phyloP scores from a whole-genome alignment of 2,329 filamentous ascomycete species.

The Neonectria punicea region DNA sequence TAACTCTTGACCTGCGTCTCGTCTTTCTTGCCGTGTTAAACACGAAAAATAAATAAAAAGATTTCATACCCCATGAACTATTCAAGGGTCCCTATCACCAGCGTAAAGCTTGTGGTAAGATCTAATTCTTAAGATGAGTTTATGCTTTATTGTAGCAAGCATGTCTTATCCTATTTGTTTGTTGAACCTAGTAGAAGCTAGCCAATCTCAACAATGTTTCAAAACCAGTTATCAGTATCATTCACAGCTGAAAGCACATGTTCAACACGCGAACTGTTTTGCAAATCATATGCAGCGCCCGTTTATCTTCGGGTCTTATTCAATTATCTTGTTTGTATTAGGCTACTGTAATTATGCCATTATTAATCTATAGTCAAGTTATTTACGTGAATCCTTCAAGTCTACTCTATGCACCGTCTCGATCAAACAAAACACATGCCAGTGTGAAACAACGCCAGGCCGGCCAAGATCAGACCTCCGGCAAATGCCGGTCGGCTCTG shows the following conservation, averaged over 20 bases:
- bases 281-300: neutral
- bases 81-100: neutral
- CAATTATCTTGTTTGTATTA: neutral
- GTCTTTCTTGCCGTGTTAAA: rapidly evolving
- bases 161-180: too few species aligned
- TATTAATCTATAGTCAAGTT: neutral
- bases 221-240: neutral
- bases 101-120: too few species aligned
- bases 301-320: neutral
- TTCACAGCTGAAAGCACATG: neutral
- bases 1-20: neutral
- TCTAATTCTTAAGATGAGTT: too few species aligned
- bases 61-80: neutral
- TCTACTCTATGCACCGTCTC: neutral
- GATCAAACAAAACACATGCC: neutral
- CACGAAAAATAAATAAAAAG: too few species aligned
- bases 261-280: neutral
- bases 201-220: neutral
- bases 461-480: slow-evolving; percentile 10
- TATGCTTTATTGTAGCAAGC: too few species aligned
- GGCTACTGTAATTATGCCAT: neutral
- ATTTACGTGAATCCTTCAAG: neutral
- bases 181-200: neutral
- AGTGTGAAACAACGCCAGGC: slow-evolving; percentile 3
- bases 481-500: neutral